phyloP scores from a whole-genome alignment of 495 filamentous ascomycete species.

The Pseudevernia furfuracea region DNA sequence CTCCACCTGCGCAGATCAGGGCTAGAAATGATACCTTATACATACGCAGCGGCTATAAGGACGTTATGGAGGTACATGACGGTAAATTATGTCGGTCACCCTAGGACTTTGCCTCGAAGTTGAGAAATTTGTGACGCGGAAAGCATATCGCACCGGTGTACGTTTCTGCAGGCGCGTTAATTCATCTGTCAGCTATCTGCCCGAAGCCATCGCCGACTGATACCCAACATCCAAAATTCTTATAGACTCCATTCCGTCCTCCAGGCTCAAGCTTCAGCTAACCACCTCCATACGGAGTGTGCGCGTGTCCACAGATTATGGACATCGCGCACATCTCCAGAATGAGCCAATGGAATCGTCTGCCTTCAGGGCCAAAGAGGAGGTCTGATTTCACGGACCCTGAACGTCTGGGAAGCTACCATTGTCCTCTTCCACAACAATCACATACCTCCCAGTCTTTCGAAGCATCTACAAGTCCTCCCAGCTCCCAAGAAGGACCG shows the following conservation, averaged over 20 bases:
- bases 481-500: conserved; percentile 10
- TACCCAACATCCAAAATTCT: background rate
- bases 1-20: background rate
- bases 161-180: background rate
- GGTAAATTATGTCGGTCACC: background rate
- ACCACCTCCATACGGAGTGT: background rate
- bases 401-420: conserved; percentile 4
- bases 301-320: background rate
- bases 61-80: background rate
- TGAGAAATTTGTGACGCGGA: background rate
- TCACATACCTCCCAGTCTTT: conserved; percentile 1
- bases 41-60: background rate
- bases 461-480: conserved; percentile 10
- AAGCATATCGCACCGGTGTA: background rate
- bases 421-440: background rate
- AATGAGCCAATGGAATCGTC: conserved; percentile 25
- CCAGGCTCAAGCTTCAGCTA: background rate
- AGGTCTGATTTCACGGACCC: conserved; percentile 1
- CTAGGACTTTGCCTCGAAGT: background rate
- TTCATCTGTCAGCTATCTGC: background rate
- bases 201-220: background rate
- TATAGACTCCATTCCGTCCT: background rate
- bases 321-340: conserved; percentile 14
- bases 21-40: background rate
- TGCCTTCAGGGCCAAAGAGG: conserved; percentile 11